A percentile compares a stretch with the other conserved stretches of the same genome.
phyloP scores from a whole-genome alignment of 345 rosid species.

The Sisymbrium irio region DNA sequence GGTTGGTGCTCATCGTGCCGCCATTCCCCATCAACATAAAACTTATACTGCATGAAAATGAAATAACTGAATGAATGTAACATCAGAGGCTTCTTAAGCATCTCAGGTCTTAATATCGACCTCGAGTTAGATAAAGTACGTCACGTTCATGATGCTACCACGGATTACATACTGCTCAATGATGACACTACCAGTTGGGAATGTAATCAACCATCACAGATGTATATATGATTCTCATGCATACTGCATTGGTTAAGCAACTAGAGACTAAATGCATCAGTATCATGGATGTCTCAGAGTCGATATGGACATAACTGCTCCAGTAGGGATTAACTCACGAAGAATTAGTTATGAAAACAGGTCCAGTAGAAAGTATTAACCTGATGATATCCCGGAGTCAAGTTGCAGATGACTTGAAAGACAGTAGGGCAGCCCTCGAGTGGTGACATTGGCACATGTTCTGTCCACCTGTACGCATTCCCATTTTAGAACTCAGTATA shows the following conservation, averaged over 20 bases:
- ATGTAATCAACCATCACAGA: neutral
- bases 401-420: slow-evolving; percentile 65
- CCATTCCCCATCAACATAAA: slow-evolving; percentile 92
- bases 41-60: slow-evolving; percentile 71
- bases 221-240: slow-evolving; percentile 15
- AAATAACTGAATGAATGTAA: slow-evolving; percentile 29
- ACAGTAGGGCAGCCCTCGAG: slow-evolving; percentile 75
- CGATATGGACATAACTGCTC: neutral
- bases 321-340: slow-evolving; percentile 1
- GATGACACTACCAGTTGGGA: neutral
- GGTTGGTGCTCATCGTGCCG: slow-evolving; percentile 78
- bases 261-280: slow-evolving; percentile 3
- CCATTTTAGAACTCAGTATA: slow-evolving; percentile 29
- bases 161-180: slow-evolving; percentile 1
- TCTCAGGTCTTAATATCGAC: neutral
- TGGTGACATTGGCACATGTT: slow-evolving; percentile 73
- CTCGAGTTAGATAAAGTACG: neutral
- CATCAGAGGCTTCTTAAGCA: slow-evolving; percentile 15
- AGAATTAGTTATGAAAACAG: slow-evolving; percentile 6
- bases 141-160: slow-evolving; percentile 10
- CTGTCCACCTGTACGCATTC: slow-evolving; percentile 60
- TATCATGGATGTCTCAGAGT: neutral
- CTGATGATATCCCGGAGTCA: slow-evolving; percentile 84
- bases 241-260: slow-evolving; percentile 17
- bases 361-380: slow-evolving; percentile 30